A percentile compares a stretch with the other conserved stretches of the same genome.
phyloP scores from a whole-genome alignment of 1,284 basidiomycete genomes.

The Moniliophthora roreri region DNA sequence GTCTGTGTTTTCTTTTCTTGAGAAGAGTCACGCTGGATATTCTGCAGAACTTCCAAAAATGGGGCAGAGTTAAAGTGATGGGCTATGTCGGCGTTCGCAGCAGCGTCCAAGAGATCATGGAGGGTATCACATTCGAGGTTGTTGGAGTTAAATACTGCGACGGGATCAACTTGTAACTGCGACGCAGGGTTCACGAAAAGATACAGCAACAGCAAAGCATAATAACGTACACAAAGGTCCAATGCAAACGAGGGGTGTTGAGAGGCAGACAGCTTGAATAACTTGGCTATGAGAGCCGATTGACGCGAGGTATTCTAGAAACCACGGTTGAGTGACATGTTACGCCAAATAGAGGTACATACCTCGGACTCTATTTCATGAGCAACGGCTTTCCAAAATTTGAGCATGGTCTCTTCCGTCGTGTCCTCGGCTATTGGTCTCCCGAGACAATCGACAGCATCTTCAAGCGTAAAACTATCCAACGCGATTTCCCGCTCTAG shows the following conservation, averaged over 20 bases:
- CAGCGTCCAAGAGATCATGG: conserved; percentile 56
- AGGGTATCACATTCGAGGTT: conserved; percentile 57
- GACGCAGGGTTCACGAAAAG: background rate
- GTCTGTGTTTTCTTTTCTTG: conserved; percentile 39
- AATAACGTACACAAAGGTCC: conserved; percentile 36
- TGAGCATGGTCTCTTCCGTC: conserved; percentile 41
- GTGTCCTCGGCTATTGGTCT: conserved; percentile 59
- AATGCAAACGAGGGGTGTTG: conserved; percentile 60
- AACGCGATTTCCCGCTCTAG: conserved; percentile 28
- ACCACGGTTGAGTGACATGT: background rate
- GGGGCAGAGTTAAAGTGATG: conserved; percentile 36
- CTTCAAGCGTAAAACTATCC: conserved; percentile 53
- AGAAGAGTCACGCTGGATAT: conserved; percentile 39
- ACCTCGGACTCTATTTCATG: conserved; percentile 56
- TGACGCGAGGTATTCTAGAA: conserved; percentile 29
- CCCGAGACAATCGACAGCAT: conserved; percentile 46
- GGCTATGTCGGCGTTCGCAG: conserved; percentile 63
- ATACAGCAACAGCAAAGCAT: background rate
- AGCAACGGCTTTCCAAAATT: conserved; percentile 54
- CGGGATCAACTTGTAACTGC: conserved; percentile 56
- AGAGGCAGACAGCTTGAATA: conserved; percentile 60
- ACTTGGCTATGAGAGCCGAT: conserved; percentile 55
- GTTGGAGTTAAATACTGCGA: conserved; percentile 50
- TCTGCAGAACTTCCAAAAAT: conserved; percentile 42
- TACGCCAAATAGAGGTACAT: background rate